A percentile compares a stretch with the other conserved stretches of the same genome.
These are phyloP conservation scores for Raffaelea albimanens DNA, from an alignment of 2,329 filamentous ascomycete genomes.

Conservation along the genomic window DNA sequence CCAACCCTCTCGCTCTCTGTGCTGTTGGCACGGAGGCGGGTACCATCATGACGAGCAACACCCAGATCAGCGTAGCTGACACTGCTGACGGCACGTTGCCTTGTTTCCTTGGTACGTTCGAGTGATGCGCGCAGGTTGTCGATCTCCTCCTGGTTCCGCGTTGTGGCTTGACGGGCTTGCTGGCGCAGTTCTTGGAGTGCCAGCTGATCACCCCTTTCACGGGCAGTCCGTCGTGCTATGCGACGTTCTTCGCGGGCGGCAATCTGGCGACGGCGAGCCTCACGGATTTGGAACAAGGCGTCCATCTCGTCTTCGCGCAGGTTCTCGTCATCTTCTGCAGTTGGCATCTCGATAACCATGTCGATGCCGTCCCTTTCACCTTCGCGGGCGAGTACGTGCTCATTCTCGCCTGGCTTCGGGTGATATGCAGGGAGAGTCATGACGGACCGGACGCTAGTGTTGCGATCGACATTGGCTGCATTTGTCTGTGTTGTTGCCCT, in stretches of 20 bases:
- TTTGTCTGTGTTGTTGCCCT: not conserved
- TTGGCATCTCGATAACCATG: slow-evolving; percentile 77
- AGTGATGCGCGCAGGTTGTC: slow-evolving; percentile 50
- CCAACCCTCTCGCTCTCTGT: slow-evolving; percentile 63
- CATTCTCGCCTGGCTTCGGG: slow-evolving; percentile 59
- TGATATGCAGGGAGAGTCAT: slow-evolving; percentile 89
- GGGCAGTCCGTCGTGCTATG: slow-evolving; percentile 59
- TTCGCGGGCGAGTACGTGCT: slow-evolving; percentile 77
- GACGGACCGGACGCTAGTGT: slow-evolving; percentile 82
- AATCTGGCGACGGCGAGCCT: slow-evolving; percentile 64
- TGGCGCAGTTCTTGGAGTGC: slow-evolving; percentile 59
- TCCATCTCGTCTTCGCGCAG: slow-evolving; percentile 88
- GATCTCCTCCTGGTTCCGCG: slow-evolving; percentile 42
- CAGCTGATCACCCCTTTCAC: slow-evolving; percentile 57
- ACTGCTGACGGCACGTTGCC: slow-evolving; percentile 60
- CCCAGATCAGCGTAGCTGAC: slow-evolving; percentile 71
- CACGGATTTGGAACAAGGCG: slow-evolving; percentile 77
- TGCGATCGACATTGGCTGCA: slow-evolving; percentile 56
- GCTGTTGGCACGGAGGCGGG: slow-evolving; percentile 63
- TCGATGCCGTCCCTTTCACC: slow-evolving; percentile 90
- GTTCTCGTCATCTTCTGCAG: slow-evolving; percentile 66
- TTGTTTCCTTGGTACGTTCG: slow-evolving; percentile 44
- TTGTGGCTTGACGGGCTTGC: slow-evolving; percentile 37
- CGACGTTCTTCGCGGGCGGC: slow-evolving; percentile 71
- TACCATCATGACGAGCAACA: slow-evolving; percentile 68